Evolutionary conservation across 2,329 filamentous ascomycete species (phyloP).

Genomic region (Exserohilum turcica): DNA sequence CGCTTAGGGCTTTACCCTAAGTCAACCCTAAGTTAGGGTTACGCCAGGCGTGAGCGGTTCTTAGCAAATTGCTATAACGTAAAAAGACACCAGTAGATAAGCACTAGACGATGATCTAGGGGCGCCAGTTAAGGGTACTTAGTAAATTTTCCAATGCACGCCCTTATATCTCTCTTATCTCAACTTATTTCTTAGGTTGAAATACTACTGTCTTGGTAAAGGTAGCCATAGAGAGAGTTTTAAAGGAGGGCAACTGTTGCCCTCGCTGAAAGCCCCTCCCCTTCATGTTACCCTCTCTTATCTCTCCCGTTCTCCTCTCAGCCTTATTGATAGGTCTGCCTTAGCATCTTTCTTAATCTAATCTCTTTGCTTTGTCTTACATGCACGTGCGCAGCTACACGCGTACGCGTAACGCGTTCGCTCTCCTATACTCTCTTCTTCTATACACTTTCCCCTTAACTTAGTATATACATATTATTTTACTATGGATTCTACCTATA

Average conservation of each 20-base stretch:
- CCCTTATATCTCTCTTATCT: neutral
- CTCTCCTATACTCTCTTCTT: conserved; percentile 1
- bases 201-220: neutral
- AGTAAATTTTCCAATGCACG: neutral
- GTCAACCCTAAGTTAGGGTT: neutral
- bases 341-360: neutral
- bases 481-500: conserved; percentile 4
- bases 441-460: neutral
- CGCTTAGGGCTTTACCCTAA: neutral
- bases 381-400: neutral
- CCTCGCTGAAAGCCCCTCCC: too few relatives aligned
- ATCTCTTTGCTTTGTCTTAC: neutral
- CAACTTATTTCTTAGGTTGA: neutral
- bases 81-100: neutral
- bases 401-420: neutral
- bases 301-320: neutral
- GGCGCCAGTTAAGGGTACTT: neutral
- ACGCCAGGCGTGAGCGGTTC: neutral
- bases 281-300: neutral
- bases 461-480: neutral
- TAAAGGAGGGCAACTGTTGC: neutral
- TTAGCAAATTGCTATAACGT: neutral
- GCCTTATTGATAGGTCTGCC: neutral
- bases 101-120: neutral
- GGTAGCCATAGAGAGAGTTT: neutral